phyloP scores from a whole-genome alignment of 768 basidiomycete genomes.

The Mycena olivaceomarginata region DNA sequence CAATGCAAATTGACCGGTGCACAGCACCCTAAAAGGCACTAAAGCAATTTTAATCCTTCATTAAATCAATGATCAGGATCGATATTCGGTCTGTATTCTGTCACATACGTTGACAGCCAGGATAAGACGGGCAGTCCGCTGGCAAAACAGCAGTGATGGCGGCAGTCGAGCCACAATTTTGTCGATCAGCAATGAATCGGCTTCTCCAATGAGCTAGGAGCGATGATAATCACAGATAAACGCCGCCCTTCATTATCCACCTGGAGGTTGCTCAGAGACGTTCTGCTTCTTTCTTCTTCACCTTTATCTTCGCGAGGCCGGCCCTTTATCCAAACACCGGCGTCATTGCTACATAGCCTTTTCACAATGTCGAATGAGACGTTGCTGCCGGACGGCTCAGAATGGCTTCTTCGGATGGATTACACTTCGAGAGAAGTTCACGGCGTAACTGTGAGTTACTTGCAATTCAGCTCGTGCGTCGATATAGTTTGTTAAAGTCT shows the following conservation, averaged over 20 bases:
- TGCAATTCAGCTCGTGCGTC: neutral
- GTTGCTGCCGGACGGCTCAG: slow-evolving; percentile 47
- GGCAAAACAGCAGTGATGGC: no score
- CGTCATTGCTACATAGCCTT: neutral
- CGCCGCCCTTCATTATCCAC: neutral
- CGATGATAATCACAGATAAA: no score
- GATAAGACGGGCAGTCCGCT: no score
- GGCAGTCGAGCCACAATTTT: no score
- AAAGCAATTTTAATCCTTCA: no score
- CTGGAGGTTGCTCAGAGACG: neutral
- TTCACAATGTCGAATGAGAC: slow-evolving; percentile 42
- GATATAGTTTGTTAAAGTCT: neutral
- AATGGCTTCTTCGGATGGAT: slow-evolving; percentile 44
- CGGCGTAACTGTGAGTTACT: slow-evolving; percentile 56
- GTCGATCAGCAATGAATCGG: no score
- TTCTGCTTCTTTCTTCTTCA: neutral
- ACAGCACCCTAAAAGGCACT: no score
- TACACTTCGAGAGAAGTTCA: slow-evolving; percentile 52
- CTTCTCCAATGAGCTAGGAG: no score
- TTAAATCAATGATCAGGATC: no score
- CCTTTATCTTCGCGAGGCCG: neutral
- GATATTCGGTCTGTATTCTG: no score
- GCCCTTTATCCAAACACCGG: neutral
- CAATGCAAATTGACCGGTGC: no score
- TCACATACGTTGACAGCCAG: no score